A percentile compares a stretch with the other conserved stretches of the same genome.
Evolutionary conservation across 306 rosid species (phyloP).

Genomic region (Prunus mongolica): DNA sequence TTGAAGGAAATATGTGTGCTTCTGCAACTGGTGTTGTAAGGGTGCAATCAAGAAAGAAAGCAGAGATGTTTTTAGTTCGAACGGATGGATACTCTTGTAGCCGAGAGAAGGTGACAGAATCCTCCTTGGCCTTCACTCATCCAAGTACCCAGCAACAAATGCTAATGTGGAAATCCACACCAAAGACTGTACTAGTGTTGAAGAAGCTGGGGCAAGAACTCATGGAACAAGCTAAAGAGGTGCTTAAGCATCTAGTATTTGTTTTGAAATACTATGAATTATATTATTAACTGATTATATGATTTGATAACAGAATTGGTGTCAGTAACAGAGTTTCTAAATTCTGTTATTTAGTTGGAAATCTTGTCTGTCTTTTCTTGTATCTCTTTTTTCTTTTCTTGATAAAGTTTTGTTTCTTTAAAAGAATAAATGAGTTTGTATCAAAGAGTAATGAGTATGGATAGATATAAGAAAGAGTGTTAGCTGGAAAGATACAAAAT

Average conservation of each 20-base stretch:
- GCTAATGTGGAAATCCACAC: constrained; percentile 98
- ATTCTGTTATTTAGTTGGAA: background rate
- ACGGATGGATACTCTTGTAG: constrained; percentile 92
- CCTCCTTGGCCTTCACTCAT: constrained; percentile 96
- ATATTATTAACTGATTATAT: background rate
- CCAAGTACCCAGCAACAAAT: constrained; percentile 99
- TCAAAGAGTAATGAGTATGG: background rate
- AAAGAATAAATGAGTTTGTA: background rate
- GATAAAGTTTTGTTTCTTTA: background rate
- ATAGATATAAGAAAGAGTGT: background rate
- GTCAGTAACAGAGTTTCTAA: background rate
- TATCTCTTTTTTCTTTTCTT: background rate
- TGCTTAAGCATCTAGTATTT: constrained; percentile 20
- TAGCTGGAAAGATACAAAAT: background rate
- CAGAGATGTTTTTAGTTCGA: constrained; percentile 95
- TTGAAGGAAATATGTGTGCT: constrained; percentile 87
- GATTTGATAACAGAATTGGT: background rate
- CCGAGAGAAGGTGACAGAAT: constrained; percentile 90
- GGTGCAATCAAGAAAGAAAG: constrained; percentile 94
- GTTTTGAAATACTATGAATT: background rate
- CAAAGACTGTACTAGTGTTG: constrained; percentile 85
- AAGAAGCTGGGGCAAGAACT: constrained; percentile 87
- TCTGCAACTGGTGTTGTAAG: constrained; percentile 98
- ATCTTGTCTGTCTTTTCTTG: background rate
- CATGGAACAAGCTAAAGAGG: constrained; percentile 99